These are phyloP conservation scores for Histomonas meleagridis DNA, from an alignment of 208 protist species.

Conservation along the genomic window DNA sequence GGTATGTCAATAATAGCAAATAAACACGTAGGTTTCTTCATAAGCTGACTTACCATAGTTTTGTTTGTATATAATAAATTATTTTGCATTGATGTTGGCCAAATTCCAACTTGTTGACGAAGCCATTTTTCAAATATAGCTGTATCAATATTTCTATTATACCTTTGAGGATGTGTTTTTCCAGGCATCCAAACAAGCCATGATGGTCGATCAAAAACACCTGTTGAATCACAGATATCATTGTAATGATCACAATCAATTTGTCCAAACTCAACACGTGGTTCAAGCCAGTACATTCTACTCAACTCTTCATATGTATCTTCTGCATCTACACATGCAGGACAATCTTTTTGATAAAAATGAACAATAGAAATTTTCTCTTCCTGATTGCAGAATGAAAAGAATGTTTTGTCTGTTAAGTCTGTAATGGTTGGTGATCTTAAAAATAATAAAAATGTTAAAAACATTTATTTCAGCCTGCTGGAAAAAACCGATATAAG, in stretches of 20 bases:
- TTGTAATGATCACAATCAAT: background rate
- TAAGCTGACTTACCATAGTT: background rate
- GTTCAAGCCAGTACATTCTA: background rate
- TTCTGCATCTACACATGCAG: background rate
- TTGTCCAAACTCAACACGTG: background rate
- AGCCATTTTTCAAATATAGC: background rate
- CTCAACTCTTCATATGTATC: background rate
- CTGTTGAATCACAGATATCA: background rate
- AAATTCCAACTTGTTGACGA: background rate
- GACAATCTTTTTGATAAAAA: slow-evolving; percentile 31
- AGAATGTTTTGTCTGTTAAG: background rate
- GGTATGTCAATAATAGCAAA: background rate
- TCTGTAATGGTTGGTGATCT: background rate
- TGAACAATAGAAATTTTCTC: background rate
- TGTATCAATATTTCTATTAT: background rate
- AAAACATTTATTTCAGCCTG: no score
- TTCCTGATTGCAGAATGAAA: background rate
- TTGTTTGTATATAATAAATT: background rate
- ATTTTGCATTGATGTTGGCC: background rate
- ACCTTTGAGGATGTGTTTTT: background rate
- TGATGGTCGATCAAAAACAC: background rate
- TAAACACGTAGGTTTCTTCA: background rate
- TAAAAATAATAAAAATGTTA: background rate
- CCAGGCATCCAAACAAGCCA: background rate
- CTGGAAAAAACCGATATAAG: no score